Conservation (phyloP, 805 yeast genomes). For the Candida golubevii region DNA sequence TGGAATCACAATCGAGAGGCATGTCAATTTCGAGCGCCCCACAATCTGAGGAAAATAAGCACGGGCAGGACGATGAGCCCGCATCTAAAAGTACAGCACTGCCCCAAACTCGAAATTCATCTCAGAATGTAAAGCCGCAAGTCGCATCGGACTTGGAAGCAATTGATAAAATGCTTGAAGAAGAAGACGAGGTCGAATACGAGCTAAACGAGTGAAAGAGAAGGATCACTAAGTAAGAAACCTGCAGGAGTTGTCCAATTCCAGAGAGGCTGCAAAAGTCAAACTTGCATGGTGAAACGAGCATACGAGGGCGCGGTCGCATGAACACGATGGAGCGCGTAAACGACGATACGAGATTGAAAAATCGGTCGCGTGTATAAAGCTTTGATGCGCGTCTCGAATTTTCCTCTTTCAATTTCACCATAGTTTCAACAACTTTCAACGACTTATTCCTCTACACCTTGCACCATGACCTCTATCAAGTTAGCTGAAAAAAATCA, state of each 20-base stretch:
- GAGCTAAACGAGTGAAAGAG: slow-evolving; percentile 18
- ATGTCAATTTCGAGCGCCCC: not conserved
- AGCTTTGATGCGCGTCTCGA: slow-evolving; percentile 1
- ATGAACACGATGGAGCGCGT: slow-evolving; percentile 5
- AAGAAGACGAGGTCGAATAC: slow-evolving; percentile 37
- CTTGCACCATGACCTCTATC: slow-evolving; percentile 16
- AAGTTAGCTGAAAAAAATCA: slow-evolving; percentile 47
- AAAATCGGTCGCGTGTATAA: slow-evolving; percentile 8
- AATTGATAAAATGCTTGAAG: slow-evolving; percentile 35
- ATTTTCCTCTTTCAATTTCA: not conserved
- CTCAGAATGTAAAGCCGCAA: not conserved
- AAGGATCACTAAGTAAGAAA: not conserved
- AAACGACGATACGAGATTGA: slow-evolving; percentile 17
- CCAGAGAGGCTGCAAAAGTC: not conserved
- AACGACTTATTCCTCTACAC: slow-evolving; percentile 1
- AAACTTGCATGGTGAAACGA: slow-evolving; percentile 4
- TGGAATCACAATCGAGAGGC: not conserved
- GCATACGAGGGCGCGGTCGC: slow-evolving; percentile 3
- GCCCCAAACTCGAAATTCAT: not conserved
- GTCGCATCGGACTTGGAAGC: slow-evolving; percentile 19
- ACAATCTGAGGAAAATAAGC: not conserved
- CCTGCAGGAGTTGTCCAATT: too few species aligned
- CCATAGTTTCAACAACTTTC: slow-evolving; percentile 17
- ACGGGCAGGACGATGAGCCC: not conserved
- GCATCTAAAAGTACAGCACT: not conserved